phyloP scores from a whole-genome alignment of 23 red algal species.

The Cyanidioschyzon merolae region DNA sequence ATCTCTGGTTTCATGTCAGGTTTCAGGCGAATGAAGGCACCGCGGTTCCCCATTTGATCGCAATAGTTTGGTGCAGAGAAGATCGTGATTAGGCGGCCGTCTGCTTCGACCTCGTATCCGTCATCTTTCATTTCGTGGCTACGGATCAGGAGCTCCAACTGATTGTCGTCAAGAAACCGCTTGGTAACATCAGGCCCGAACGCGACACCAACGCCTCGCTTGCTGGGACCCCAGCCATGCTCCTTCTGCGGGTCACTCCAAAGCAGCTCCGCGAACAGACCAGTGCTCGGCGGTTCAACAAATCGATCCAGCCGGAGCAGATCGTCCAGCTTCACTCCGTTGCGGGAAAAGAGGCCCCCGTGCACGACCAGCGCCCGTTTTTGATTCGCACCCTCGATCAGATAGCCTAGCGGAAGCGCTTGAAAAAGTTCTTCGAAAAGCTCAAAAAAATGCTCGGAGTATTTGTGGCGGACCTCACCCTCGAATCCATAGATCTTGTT shows the following conservation, averaged over 20 bases:
- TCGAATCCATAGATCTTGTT: constrained; percentile 97
- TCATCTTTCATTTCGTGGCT: constrained; percentile 99
- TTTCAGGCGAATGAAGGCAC: constrained; percentile 73
- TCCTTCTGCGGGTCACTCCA: constrained; percentile 95
- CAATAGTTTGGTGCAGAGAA: constrained; percentile 99
- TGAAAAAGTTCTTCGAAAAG: constrained; percentile 81
- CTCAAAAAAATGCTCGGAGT: constrained; percentile 63
- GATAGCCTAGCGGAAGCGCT: constrained; percentile 74
- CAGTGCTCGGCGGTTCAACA: constrained; percentile 66
- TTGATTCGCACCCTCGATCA: constrained; percentile 57
- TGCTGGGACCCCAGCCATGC: constrained; percentile 69
- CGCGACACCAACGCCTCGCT: constrained; percentile 87
- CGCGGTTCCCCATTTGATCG: constrained; percentile 91
- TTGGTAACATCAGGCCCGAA: constrained; percentile 97
- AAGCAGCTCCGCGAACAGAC: constrained; percentile 92
- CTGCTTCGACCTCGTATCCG: constrained; percentile 88
- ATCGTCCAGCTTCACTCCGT: constrained; percentile 71
- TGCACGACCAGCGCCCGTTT: constrained; percentile 79
- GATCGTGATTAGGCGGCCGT: constrained; percentile 86
- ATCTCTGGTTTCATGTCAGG: constrained; percentile 64
- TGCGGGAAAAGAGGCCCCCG: constrained; percentile 81
- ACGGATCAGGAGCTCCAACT: constrained; percentile 67
- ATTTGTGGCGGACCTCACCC: constrained; percentile 78
- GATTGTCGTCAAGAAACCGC: constrained; percentile 78
- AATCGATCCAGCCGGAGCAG: constrained; percentile 59